Conservation (phyloP, 164 flowering plant species). For the Kalanchoe fedtschenkoi region DNA sequence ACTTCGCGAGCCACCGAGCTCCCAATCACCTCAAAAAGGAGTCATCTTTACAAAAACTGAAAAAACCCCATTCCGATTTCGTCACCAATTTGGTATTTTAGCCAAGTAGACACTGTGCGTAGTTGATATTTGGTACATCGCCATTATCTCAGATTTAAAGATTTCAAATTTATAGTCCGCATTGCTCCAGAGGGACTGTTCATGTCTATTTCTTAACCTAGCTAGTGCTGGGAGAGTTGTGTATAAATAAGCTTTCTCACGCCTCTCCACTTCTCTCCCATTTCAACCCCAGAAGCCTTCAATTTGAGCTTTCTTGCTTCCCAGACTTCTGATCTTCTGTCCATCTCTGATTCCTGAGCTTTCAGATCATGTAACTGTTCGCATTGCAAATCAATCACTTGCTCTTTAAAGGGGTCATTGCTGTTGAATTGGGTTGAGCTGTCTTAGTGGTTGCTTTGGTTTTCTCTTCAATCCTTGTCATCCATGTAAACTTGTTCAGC, state of each 20-base stretch:
- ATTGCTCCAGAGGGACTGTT: not conserved
- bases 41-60: not conserved
- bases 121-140: conserved; percentile 1
- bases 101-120: not conserved
- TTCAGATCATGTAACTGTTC: conserved; percentile 20
- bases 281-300: not conserved
- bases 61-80: not conserved
- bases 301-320: not conserved
- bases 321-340: not conserved
- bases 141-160: not conserved
- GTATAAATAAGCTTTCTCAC: conserved; percentile 4
- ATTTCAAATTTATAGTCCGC: not conserved
- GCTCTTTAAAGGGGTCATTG: not conserved
- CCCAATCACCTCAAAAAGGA: not conserved
- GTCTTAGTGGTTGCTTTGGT: not conserved
- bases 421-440: too few relatives aligned
- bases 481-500: not conserved
- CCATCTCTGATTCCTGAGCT: conserved; percentile 8
- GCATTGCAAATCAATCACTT: conserved; percentile 1
- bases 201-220: not conserved
- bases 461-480: not conserved
- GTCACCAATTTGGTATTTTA: conserved; percentile 2
- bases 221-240: not conserved
- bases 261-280: conserved; percentile 1
- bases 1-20: not conserved